Evolutionary conservation across 2,329 filamentous ascomycete species (phyloP), one percentile per base, ranked within the genome.

Genomic region (Colletotrichum chrysophilum): DNA sequence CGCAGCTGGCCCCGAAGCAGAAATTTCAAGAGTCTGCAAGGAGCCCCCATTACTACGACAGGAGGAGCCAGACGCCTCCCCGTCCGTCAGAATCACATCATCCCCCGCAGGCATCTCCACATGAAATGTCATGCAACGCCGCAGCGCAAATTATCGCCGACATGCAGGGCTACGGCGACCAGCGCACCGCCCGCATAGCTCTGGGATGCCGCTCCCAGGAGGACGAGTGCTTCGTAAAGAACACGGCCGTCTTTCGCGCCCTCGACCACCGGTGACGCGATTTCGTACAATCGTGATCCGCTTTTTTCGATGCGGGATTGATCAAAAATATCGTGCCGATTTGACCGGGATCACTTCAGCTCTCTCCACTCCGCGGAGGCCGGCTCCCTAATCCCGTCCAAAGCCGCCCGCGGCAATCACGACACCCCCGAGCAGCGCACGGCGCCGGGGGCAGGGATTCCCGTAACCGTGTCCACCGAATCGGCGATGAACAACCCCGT

Each of bases 71-170:
- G 21, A 73, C 73, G 7, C 73, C 73, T 21, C 73, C 70, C 5
- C 70, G 73, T n/a, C 73, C 68, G 24, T 74, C 68, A 74, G 81
- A 32, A 78, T 76, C 76, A 8, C 79, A 79, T 1, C 66, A 62
- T 32, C 65, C 56, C 61, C 64, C 76, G n/a, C 68, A 78, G 13
- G 77, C 75, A 10, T 83, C 83, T 9, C 81, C 83, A 2, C 78
- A 80, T 60, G 81, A 82, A 61, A 84, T 84, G 83, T 83, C 83
- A 4, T 84, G 83, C 74, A 81, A 80, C 64, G 80, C 81, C 6
- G 83, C 83, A 1, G 83, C 83, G 2, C 79, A 81, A 8, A 84
- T 87, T 36, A 85, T 87, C 18, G 84, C 85, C 21, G 83, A 85
- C 28, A 85, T 86, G 77, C 83, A 86, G 24, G 84, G 84, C 1